These are phyloP conservation scores for Phytopythium litorale DNA, from an alignment of 352 stramenopile species.

Conservation along the genomic window DNA sequence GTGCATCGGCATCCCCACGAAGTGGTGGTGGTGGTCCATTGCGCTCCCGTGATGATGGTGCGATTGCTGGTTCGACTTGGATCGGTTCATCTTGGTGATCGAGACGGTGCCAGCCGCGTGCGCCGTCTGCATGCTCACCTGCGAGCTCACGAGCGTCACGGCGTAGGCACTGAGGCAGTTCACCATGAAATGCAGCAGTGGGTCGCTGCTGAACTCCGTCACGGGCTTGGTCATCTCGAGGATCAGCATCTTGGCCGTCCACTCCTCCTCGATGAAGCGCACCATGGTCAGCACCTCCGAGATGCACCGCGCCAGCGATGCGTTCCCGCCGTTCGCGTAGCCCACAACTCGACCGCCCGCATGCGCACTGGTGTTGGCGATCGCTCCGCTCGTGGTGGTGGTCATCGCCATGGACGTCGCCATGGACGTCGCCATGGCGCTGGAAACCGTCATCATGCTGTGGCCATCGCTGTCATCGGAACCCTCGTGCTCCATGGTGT, in stretches of 20 bases:
- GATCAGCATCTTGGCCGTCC: slow-evolving; percentile 69
- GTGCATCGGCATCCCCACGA: slow-evolving; percentile 1
- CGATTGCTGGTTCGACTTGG: slow-evolving; percentile 5
- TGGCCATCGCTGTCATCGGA: neutral
- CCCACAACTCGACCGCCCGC: neutral
- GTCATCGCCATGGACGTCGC: slow-evolving; percentile 1
- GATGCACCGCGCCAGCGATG: slow-evolving; percentile 47
- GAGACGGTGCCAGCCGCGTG: slow-evolving; percentile 16
- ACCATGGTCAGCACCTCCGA: slow-evolving; percentile 62
- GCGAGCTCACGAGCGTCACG: slow-evolving; percentile 51
- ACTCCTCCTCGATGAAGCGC: slow-evolving; percentile 67
- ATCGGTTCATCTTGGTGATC: slow-evolving; percentile 25
- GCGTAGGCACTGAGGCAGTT: slow-evolving; percentile 72
- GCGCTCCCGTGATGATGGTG: neutral
- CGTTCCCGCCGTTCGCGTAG: slow-evolving; percentile 6
- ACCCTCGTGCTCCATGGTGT: neutral
- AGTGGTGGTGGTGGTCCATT: slow-evolving; percentile 4
- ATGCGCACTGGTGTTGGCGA: neutral
- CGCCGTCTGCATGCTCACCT: slow-evolving; percentile 49
- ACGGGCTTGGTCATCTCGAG: slow-evolving; percentile 71
- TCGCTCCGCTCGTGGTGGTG: neutral
- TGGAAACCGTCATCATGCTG: neutral
- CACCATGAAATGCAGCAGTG: slow-evolving; percentile 57
- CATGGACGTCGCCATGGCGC: neutral
- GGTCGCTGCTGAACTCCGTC: slow-evolving; percentile 49